Percentiles rank a stretch among this genome's conserved stretches.
Evolutionary conservation across 768 basidiomycete genomes (phyloP).

Genomic region (Boletus subparvulus): DNA sequence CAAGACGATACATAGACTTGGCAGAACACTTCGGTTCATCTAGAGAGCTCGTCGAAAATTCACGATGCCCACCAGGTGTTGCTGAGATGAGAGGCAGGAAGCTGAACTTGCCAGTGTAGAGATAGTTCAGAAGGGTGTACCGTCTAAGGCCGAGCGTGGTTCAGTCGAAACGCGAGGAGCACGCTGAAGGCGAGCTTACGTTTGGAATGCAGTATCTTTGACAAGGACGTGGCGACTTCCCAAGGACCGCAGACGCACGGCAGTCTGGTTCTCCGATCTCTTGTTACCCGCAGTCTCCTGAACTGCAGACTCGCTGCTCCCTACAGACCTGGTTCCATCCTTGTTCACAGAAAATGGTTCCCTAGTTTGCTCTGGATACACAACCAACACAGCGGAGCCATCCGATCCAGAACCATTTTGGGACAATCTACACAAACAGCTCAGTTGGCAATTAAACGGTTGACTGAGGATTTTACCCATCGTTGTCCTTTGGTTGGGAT

Average conservation of each 20-base stretch:
- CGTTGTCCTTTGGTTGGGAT: neutral
- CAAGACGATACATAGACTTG: conserved; percentile 47
- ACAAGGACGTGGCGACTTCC: conserved; percentile 27
- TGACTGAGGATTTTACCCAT: neutral
- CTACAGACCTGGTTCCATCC: neutral
- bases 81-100: conserved; percentile 32
- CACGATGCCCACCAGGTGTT: neutral
- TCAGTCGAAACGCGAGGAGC: neutral
- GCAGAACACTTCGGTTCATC: conserved; percentile 35
- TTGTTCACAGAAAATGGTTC: neutral
- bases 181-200: conserved; percentile 11
- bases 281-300: neutral
- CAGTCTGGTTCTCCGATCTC: neutral
- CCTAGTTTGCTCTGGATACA: conserved; percentile 14
- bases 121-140: conserved; percentile 40
- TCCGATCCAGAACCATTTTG: conserved; percentile 16
- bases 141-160: conserved; percentile 24
- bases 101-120: conserved; percentile 36
- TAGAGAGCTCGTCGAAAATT: neutral
- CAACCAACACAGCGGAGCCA: conserved; percentile 18
- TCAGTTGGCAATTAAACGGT: neutral
- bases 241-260: conserved; percentile 12
- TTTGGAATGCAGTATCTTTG: conserved; percentile 29
- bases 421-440: neutral
- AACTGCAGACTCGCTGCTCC: conserved; percentile 7